phyloP scores from a whole-genome alignment of 2,329 filamentous ascomycete species.

The Trichoderma afroharzianum region DNA sequence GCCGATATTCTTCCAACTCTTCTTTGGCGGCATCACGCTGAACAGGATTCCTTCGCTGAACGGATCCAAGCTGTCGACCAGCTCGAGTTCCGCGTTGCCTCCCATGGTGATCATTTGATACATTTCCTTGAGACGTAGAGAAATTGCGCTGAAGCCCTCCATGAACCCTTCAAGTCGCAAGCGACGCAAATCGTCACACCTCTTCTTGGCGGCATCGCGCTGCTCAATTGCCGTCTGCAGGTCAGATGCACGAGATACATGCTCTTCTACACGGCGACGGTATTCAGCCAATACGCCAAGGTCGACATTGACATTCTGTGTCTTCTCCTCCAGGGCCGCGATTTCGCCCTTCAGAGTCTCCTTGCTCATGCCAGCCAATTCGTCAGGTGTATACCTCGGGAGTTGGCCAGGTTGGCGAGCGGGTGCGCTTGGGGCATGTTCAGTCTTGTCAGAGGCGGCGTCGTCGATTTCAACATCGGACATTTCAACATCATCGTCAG shows the following conservation, averaged over 20 bases:
- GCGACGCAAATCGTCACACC: constrained; percentile 86
- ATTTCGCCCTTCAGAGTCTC: constrained; percentile 60
- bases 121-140: constrained; percentile 95
- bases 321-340: constrained; percentile 62
- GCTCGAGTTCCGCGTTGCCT: constrained; percentile 93
- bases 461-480: constrained; percentile 25
- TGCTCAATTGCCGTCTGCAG: constrained; percentile 71
- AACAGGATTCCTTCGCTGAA: constrained; percentile 97
- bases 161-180: constrained; percentile 94
- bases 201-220: constrained; percentile 85
- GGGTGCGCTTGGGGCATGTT: constrained; percentile 25
- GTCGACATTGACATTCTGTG: constrained; percentile 82
- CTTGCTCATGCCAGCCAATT: constrained; percentile 64
- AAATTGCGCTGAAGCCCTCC: constrained; percentile 94
- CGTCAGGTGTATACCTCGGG: constrained; percentile 72
- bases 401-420: constrained; percentile 53
- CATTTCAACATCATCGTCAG: constrained; percentile 35
- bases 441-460: constrained; percentile 26
- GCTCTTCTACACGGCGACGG: constrained; percentile 78
- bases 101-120: constrained; percentile 99
- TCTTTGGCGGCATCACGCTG: constrained; percentile 98
- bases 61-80: constrained; percentile 92
- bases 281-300: constrained; percentile 86
- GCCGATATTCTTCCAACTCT: constrained; percentile 99
- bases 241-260: constrained; percentile 77